These are phyloP conservation scores for Lanmaoa pseudosensibilis DNA, from an alignment of 768 basidiomycete genomes.

Conservation along the genomic window DNA sequence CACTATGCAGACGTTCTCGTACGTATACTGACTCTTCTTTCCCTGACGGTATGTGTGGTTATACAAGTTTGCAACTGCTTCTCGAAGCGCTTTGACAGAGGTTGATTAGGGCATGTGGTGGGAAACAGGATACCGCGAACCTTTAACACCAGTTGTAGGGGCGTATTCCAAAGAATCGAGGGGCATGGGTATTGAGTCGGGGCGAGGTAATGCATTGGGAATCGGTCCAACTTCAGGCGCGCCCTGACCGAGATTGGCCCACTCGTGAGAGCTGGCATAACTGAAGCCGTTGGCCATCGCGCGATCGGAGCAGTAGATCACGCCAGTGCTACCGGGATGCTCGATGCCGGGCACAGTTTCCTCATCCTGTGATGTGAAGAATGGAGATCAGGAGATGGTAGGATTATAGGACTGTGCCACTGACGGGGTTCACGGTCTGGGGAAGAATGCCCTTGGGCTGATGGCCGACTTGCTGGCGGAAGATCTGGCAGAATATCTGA, in stretches of 20 bases:
- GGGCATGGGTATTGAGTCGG: slow-evolving; percentile 62
- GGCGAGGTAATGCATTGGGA: slow-evolving; percentile 69
- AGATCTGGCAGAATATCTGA: slow-evolving; percentile 52
- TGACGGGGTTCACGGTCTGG: slow-evolving; percentile 68
- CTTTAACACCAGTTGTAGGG: slow-evolving; percentile 89
- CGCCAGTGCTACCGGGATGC: slow-evolving; percentile 65
- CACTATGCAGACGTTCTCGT: slow-evolving; percentile 92
- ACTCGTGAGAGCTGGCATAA: slow-evolving; percentile 73
- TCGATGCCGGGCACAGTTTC: slow-evolving; percentile 88
- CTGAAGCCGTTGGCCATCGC: slow-evolving; percentile 95
- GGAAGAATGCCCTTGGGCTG: slow-evolving; percentile 63
- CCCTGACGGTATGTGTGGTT: slow-evolving; percentile 84
- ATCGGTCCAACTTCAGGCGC: slow-evolving; percentile 88
- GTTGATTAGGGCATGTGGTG: slow-evolving; percentile 1
- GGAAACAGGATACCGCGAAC: slow-evolving; percentile 34
- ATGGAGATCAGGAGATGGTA: slow-evolving; percentile 1
- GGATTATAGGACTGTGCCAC: slow-evolving; percentile 17
- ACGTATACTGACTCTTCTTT: slow-evolving; percentile 82
- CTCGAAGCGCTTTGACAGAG: slow-evolving; percentile 61
- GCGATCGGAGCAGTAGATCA: slow-evolving; percentile 89
- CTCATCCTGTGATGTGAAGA: slow-evolving; percentile 55
- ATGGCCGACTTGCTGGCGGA: slow-evolving; percentile 70
- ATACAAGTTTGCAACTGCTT: slow-evolving; percentile 89
- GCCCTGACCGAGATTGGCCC: slow-evolving; percentile 91
- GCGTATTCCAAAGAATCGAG: slow-evolving; percentile 84